Conservation (phyloP, 176 grass and related monocot species). For the Avena atlantica region DNA sequence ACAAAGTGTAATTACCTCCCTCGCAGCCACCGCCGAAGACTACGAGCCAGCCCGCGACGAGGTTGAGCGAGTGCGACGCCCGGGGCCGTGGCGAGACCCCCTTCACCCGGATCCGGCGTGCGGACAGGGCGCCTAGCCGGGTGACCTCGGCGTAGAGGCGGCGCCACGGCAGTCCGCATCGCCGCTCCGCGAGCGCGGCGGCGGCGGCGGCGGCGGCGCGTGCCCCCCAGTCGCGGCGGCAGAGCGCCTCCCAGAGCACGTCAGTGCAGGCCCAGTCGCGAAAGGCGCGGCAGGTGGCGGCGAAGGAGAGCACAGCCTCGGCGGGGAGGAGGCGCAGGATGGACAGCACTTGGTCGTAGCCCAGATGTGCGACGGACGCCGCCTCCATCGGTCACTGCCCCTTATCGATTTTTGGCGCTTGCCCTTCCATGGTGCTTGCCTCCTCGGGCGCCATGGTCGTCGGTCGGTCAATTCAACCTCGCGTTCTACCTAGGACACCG, state of each 20-base stretch:
- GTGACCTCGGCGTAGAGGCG: slow-evolving; percentile 70
- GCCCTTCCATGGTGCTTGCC: background rate
- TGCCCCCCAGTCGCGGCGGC: slow-evolving; percentile 75
- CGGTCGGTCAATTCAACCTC: background rate
- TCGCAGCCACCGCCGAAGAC: slow-evolving; percentile 89
- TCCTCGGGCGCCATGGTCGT: slow-evolving; percentile 35
- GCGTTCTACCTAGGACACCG: slow-evolving; percentile 12
- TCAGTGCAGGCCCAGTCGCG: slow-evolving; percentile 66
- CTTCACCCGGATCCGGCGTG: slow-evolving; percentile 53
- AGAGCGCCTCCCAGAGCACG: slow-evolving; percentile 85
- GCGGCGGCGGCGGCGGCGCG: slow-evolving; percentile 31
- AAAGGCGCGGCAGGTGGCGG: slow-evolving; percentile 73
- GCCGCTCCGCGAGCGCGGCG: slow-evolving; percentile 43
- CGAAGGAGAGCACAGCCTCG: slow-evolving; percentile 78
- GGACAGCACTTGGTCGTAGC: slow-evolving; percentile 72
- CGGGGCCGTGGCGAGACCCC: slow-evolving; percentile 63
- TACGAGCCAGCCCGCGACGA: slow-evolving; percentile 82
- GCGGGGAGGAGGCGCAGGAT: slow-evolving; percentile 77
- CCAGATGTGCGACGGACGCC: slow-evolving; percentile 53
- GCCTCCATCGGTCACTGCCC: slow-evolving; percentile 51
- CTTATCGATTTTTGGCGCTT: slow-evolving; percentile 16
- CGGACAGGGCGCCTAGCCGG: slow-evolving; percentile 54
- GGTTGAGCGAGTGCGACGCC: slow-evolving; percentile 93
- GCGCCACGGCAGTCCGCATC: slow-evolving; percentile 59
- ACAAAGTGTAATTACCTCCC: slow-evolving; percentile 64